Percentiles rank a stretch among this genome's conserved stretches.
Conservation (phyloP, 2,329 filamentous ascomycete species). For the Colletotrichum horii region DNA sequence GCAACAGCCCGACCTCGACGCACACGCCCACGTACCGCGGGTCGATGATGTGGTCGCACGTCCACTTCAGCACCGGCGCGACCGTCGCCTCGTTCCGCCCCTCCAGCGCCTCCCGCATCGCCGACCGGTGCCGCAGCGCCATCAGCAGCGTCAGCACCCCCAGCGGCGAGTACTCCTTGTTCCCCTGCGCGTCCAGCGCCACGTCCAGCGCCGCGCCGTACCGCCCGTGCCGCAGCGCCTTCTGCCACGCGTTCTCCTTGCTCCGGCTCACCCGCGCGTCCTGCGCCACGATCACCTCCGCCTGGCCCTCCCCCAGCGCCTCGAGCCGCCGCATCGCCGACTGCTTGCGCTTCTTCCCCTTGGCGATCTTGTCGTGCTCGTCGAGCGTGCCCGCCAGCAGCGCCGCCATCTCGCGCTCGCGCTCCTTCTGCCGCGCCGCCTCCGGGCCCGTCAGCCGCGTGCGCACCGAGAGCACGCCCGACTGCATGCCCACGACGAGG, state of each 20-base stretch:
- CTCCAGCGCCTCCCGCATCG: slow-evolving; percentile 79
- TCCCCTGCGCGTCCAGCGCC: slow-evolving; percentile 63
- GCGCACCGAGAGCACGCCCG: slow-evolving; percentile 86
- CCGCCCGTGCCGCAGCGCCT: slow-evolving; percentile 76
- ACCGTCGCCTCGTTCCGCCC: slow-evolving; percentile 82
- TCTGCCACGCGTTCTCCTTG: slow-evolving; percentile 79
- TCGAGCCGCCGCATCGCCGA: slow-evolving; percentile 66
- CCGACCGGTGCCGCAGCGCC: slow-evolving; percentile 86
- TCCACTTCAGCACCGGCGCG: slow-evolving; percentile 83
- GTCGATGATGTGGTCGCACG: slow-evolving; percentile 80
- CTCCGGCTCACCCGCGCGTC: slow-evolving; percentile 63
- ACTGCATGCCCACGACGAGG: slow-evolving; percentile 93
- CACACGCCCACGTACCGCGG: slow-evolving; percentile 82
- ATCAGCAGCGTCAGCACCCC: slow-evolving; percentile 78
- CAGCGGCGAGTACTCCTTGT: slow-evolving; percentile 56
- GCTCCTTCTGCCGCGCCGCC: slow-evolving; percentile 76
- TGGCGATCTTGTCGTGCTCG: slow-evolving; percentile 74
- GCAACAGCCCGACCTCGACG: slow-evolving; percentile 80
- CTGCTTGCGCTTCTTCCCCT: slow-evolving; percentile 68
- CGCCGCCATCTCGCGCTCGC: slow-evolving; percentile 84
- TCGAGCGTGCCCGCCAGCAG: slow-evolving; percentile 80
- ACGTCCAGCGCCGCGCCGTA: slow-evolving; percentile 81
- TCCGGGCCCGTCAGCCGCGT: slow-evolving; percentile 87
- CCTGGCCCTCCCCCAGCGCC: slow-evolving; percentile 76
- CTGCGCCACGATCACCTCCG: slow-evolving; percentile 87